These are phyloP conservation scores for Eucalyptus sp. DNA, from an alignment of 345 rosid species.

Conservation along the genomic window DNA sequence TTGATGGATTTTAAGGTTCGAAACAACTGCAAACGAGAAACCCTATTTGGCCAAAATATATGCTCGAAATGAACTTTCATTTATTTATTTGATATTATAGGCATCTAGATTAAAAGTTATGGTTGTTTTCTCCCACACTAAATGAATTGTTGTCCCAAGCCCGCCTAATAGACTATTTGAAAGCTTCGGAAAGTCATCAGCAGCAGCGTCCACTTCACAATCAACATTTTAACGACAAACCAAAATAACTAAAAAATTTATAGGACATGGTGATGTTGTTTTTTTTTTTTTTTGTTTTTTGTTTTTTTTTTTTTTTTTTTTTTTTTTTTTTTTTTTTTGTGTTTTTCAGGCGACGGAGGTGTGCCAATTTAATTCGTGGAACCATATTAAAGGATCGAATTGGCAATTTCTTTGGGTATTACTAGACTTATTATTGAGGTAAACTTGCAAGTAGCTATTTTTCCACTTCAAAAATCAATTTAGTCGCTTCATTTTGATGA, in stretches of 20 bases:
- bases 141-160: background rate
- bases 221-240: background rate
- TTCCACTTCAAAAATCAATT: background rate
- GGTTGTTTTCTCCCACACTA: background rate
- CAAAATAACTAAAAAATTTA: background rate
- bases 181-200: background rate
- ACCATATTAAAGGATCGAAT: background rate
- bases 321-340: background rate
- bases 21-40: background rate
- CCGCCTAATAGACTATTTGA: background rate
- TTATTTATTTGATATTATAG: background rate
- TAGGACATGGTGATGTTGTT: background rate
- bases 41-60: background rate
- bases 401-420: background rate
- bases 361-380: background rate
- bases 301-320: background rate
- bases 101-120: background rate
- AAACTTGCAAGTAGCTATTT: background rate
- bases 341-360: background rate
- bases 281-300: background rate
- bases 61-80: background rate
- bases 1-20: background rate
- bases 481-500: background rate
- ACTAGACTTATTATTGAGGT: background rate
- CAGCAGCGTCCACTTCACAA: background rate